Evolutionary conservation across 192 early-diverging fungal genomes (phyloP), one percentile per base, ranked within the genome.

Genomic region (Coemansia sp.): DNA sequence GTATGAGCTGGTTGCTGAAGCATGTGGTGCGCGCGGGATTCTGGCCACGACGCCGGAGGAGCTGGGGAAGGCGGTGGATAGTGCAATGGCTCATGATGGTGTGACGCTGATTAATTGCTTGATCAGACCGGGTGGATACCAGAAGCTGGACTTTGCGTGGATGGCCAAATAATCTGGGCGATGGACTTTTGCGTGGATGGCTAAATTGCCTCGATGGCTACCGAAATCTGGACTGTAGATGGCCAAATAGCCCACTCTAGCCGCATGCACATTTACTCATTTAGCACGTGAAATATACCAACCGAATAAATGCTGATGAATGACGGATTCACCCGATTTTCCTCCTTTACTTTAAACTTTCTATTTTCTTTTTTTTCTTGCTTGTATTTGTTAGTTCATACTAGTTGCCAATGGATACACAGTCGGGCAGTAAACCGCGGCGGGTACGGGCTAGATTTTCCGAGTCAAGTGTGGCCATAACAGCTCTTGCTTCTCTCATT

Each of bases 1-100:
- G 5, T 90, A 90, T 52, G 89, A 91, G 48, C 43, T 88, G 56
- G 81, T 91, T 60, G 86, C 87, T 17, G 76, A 90, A 56, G 86
- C 87, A 8, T 77, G 86, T 4, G 89, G 89, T 21, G 89, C 80
- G 21, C 71, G 69, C 47, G 89, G 89, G 3, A 82, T 73, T 58
- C 65, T 88, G 17, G 86, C 82, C 10, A 72, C 59, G 22, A 89
- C 84, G 9, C 86, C 84, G 5, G 72, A 76, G 5, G 86, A 88
- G 58, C 72, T 90, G 5, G 75, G 53, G 2, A 22, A 55, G 1
- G 88, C 89, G 9, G 35, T 89, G 8, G 64, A 76, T 8, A 54
- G 59, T 6, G 79, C 87, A 1, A 43, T 88, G 27, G 62, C 56
- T 12, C 57, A 65, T 17, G 57, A 85, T 37, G 78, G 80, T 6